phyloP scores from a whole-genome alignment of 2,329 filamentous ascomycete genomes.

The Penicillium occitanis region DNA sequence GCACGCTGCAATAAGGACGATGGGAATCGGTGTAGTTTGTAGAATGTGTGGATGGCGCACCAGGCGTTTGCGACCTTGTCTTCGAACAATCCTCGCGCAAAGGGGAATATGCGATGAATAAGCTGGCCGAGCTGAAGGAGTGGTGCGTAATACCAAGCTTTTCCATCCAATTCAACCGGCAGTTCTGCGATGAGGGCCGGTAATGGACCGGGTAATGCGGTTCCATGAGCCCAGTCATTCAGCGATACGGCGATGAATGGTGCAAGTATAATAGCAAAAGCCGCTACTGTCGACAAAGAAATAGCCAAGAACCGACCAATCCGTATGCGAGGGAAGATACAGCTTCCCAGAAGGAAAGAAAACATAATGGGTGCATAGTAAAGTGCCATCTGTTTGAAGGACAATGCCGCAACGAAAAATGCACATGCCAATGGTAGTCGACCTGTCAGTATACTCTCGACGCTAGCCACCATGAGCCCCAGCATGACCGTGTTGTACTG shows the following conservation, averaged over 20 bases:
- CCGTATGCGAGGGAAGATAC: slow-evolving; percentile 72
- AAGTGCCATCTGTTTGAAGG: slow-evolving; percentile 98
- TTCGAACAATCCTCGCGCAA: slow-evolving; percentile 92
- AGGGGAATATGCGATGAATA: slow-evolving; percentile 91
- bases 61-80: slow-evolving; percentile 99
- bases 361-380: slow-evolving; percentile 96
- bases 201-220: slow-evolving; percentile 61
- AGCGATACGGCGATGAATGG: slow-evolving; percentile 72
- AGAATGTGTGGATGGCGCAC: slow-evolving; percentile 85
- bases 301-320: slow-evolving; percentile 70
- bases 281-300: slow-evolving; percentile 66
- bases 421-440: slow-evolving; percentile 84
- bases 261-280: slow-evolving; percentile 73
- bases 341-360: slow-evolving; percentile 83
- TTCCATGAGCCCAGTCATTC: slow-evolving; percentile 66
- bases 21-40: slow-evolving; percentile 80
- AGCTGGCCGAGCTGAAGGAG: slow-evolving; percentile 79
- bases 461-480: slow-evolving; percentile 78
- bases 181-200: slow-evolving; percentile 61
- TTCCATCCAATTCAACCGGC: slow-evolving; percentile 59
- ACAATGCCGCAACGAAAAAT: slow-evolving; percentile 90
- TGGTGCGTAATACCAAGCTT: slow-evolving; percentile 70
- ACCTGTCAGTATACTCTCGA: slow-evolving; percentile 85
- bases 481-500: slow-evolving; percentile 99
- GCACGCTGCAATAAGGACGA: slow-evolving; percentile 69